These are phyloP conservation scores for Wickerhamiella bombiphila DNA, from an alignment of 805 yeast species.

Conservation along the genomic window DNA sequence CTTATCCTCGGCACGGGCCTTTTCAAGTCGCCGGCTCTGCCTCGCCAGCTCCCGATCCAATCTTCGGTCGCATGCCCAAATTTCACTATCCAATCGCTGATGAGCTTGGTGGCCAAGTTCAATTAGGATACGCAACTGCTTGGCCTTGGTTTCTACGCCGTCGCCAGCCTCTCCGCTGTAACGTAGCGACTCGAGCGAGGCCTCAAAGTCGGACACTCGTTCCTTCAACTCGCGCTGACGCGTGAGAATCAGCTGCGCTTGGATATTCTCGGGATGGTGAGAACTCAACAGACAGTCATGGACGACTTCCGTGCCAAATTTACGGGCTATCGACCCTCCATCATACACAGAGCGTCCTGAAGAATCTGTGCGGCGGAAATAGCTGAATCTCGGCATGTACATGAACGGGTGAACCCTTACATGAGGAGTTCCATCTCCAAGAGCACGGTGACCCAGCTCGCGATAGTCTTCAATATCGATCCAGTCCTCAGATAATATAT, in stretches of 20 bases:
- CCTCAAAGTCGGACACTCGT: conserved; percentile 21
- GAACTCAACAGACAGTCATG: conserved; percentile 44
- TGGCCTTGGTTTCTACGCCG: background rate
- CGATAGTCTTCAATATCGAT: conserved; percentile 59
- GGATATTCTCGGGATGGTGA: conserved; percentile 20
- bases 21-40: background rate
- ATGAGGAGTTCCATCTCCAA: conserved; percentile 14
- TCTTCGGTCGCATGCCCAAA: background rate
- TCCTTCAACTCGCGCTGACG: conserved; percentile 21
- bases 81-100: background rate
- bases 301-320: conserved; percentile 40
- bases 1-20: background rate
- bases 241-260: conserved; percentile 17
- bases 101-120: background rate
- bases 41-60: background rate
- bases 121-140: conserved; percentile 4
- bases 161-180: conserved; percentile 7
- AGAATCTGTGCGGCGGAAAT: conserved; percentile 47
- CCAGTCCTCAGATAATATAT: conserved; percentile 33
- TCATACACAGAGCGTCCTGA: conserved; percentile 24
- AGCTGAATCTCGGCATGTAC: conserved; percentile 54
- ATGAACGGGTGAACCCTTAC: conserved; percentile 47
- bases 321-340: conserved; percentile 21
- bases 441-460: conserved; percentile 37
- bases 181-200: conserved; percentile 22